Evolutionary conservation across 345 rosid genomes (phyloP).

Genomic region (Camelina laxa): DNA sequence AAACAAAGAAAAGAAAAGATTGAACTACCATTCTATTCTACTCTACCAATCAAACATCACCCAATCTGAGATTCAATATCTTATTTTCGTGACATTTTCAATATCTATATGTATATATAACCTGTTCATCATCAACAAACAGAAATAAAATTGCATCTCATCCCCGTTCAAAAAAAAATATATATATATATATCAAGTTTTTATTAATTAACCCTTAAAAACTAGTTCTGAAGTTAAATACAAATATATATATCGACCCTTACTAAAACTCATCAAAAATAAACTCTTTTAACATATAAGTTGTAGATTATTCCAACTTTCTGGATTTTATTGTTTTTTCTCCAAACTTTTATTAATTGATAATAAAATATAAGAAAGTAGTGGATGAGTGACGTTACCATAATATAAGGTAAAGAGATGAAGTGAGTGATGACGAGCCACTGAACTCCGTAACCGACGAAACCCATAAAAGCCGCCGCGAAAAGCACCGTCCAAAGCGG

Average conservation of each 20-base stretch:
- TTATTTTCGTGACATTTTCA: constrained; percentile 9
- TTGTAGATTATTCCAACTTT: constrained; percentile 10
- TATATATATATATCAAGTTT: background rate
- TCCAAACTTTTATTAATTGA: background rate
- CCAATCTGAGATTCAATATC: constrained; percentile 1
- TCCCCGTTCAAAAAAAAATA: background rate
- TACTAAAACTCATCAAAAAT: background rate
- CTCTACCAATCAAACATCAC: constrained; percentile 20
- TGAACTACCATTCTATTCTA: constrained; percentile 7
- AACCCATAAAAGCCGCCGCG: constrained; percentile 84
- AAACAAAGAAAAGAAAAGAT: background rate
- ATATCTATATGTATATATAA: background rate
- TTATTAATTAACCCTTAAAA: background rate
- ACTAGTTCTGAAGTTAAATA: background rate
- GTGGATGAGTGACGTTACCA: constrained; percentile 52
- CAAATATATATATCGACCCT: background rate
- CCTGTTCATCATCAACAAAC: background rate
- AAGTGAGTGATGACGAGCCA: constrained; percentile 74
- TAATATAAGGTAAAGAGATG: constrained; percentile 72
- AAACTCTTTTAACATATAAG: constrained; percentile 14
- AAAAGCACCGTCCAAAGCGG: constrained; percentile 78
- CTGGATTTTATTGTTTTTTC: background rate
- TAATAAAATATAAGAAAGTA: background rate
- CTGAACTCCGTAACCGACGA: constrained; percentile 81
- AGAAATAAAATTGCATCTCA: background rate